phyloP scores from a whole-genome alignment of 129 eudicot species.

The Flaveria robusta region DNA sequence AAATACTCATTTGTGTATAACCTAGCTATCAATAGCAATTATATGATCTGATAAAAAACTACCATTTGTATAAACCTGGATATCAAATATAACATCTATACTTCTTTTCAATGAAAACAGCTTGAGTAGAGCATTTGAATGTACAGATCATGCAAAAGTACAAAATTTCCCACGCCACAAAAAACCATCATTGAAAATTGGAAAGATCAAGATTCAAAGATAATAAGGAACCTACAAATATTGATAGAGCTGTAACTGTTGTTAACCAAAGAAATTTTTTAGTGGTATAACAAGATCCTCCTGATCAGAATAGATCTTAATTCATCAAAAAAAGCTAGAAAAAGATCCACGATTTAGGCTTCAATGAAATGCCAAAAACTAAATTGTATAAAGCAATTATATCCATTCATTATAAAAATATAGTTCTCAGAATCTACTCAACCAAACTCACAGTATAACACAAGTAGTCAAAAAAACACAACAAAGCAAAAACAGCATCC shows the following conservation, averaged over 20 bases:
- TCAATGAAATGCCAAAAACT: not conserved
- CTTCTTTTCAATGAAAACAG: not conserved
- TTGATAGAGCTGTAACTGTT: not conserved
- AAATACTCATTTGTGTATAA: not conserved
- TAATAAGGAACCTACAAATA: not conserved
- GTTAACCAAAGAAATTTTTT: too few relatives aligned
- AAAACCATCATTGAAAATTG: not conserved
- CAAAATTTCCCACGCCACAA: not conserved
- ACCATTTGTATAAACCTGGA: not conserved
- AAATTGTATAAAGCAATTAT: not conserved
- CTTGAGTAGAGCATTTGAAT: not conserved
- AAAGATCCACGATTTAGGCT: not conserved
- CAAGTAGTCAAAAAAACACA: not conserved
- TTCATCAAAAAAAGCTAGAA: not conserved
- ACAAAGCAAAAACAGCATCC: not conserved
- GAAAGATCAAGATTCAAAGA: not conserved
- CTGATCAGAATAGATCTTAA: not conserved
- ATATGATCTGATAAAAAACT: not conserved
- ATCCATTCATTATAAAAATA: conserved; percentile 5
- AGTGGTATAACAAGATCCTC: not conserved
- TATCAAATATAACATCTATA: not conserved
- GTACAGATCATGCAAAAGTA: not conserved
- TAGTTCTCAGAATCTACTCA: not conserved
- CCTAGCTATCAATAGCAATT: conserved; percentile 6
- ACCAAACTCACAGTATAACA: not conserved